Conservation (phyloP, 345 rosid genomes). For the Eucalyptus marginata region DNA sequence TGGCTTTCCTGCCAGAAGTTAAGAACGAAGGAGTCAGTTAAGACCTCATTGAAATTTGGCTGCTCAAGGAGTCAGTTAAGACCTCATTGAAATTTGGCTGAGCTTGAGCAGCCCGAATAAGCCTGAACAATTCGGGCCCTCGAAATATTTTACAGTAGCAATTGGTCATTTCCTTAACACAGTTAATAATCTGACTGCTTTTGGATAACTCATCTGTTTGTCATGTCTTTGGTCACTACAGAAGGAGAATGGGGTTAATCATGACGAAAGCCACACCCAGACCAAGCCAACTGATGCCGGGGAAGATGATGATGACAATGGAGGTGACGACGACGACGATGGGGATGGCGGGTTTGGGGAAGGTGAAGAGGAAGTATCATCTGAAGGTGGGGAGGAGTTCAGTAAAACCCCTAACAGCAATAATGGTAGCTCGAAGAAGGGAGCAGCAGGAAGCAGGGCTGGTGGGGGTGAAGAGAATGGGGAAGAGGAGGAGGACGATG, state of each 20-base stretch:
- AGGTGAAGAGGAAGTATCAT: constrained; percentile 46
- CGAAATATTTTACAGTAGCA: not conserved
- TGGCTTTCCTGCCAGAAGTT: not conserved
- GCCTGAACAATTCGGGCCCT: not conserved
- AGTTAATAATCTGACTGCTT: not conserved
- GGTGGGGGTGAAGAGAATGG: constrained; percentile 27
- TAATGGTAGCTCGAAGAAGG: constrained; percentile 37
- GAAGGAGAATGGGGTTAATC: constrained; percentile 13
- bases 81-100: not conserved
- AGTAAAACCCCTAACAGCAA: constrained; percentile 21
- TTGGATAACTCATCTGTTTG: not conserved
- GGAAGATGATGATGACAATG: constrained; percentile 28
- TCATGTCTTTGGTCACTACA: not conserved
- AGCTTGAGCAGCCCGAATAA: not conserved
- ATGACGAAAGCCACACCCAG: not conserved
- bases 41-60: not conserved
- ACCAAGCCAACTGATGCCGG: constrained; percentile 43
- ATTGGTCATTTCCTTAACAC: not conserved
- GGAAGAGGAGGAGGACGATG: constrained; percentile 34
- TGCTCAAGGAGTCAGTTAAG: not conserved
- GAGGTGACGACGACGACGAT: constrained; percentile 5
- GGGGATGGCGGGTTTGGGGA: constrained; percentile 37
- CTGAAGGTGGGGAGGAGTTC: constrained; percentile 36
- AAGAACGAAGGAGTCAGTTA: not conserved
- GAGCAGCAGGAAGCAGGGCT: constrained; percentile 15